Evolutionary conservation across 495 filamentous ascomycete genomes (phyloP), one percentile per base, ranked within the genome.

Genomic region (Penicillium desertorum): DNA sequence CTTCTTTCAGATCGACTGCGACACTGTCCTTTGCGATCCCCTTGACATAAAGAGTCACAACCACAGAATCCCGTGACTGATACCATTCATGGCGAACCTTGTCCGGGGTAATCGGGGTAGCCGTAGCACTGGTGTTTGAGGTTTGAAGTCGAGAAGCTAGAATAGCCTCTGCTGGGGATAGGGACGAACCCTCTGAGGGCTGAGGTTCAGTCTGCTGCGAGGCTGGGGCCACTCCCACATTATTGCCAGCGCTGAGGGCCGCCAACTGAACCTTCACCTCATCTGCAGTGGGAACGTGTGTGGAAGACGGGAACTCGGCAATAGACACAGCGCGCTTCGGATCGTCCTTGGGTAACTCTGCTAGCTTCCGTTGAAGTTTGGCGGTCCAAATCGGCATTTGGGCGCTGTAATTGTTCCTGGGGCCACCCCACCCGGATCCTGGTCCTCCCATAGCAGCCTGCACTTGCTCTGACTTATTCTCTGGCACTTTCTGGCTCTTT

Each of bases 71-170:
- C 7, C 66, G 63, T 3, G 83, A 88, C 63, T 93, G 90, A 73
- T 90, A 92, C 87, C 88, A 92, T 51, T 92, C 90, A 62, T 91
- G 82, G 11, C 88, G 80, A 57, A 91, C 83, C 69, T 89, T 89
- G 14, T 71, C 63, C 32, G 63, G 54, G 4, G 45, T 19, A 29
- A 22, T 16, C 19, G 51, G 4, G 16, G 36, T 19, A n/a, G 41
- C 11, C 0, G 51, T 1, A 30, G 46, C 22, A 23, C 29, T 16
- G 25, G 25, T 9, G 14, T 22, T 14, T 23, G 36, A 56, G 37
- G 25, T 25, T 14, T 29, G 20, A 22, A 20, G 2, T 5, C 29
- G 43, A 20, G 44, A 9, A 25, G 43, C 9, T 8, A 30, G 29
- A 25, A 39, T 20, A 55, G 51, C 45, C 37, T 11, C 29, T 10